Conservation (phyloP, 75 land plant species). For the Selaginella tamariscina region DNA sequence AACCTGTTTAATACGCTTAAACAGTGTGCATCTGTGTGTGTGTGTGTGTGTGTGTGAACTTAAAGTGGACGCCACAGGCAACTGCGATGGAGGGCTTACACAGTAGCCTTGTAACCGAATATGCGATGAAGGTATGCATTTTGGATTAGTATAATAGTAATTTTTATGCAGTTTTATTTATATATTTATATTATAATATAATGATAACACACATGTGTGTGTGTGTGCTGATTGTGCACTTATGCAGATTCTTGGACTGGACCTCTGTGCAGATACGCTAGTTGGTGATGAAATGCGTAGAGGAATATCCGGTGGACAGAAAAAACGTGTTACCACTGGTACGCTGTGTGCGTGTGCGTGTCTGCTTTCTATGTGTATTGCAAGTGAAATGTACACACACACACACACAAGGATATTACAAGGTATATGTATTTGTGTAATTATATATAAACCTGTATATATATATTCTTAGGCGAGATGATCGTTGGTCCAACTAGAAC, state of each 20-base stretch:
- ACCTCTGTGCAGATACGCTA: slow-evolving; percentile 29
- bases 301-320: slow-evolving; percentile 31
- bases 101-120: slow-evolving; percentile 44
- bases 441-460: neutral
- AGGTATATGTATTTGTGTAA: too few species aligned
- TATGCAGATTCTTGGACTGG: slow-evolving; percentile 28
- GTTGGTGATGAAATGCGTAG: slow-evolving; percentile 33
- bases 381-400: neutral
- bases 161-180: slow-evolving; percentile 1
- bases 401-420: too few species aligned
- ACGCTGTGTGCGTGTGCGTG: neutral
- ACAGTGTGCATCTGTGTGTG: neutral
- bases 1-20: neutral
- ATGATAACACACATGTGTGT: neutral
- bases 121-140: slow-evolving; percentile 45
- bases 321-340: slow-evolving; percentile 35
- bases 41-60: neutral
- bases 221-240: neutral
- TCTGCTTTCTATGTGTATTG: neutral
- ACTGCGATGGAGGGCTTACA: slow-evolving; percentile 40
- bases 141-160: neutral
- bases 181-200: neutral
- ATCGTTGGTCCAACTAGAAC: slow-evolving; percentile 64
- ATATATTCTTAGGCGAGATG: slow-evolving; percentile 55
- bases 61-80: too few species aligned